Base-by-base conservation (phyloP, 495 filamentous ascomycete genomes). In the Friedmanniomyces endolithicus region DNA sequence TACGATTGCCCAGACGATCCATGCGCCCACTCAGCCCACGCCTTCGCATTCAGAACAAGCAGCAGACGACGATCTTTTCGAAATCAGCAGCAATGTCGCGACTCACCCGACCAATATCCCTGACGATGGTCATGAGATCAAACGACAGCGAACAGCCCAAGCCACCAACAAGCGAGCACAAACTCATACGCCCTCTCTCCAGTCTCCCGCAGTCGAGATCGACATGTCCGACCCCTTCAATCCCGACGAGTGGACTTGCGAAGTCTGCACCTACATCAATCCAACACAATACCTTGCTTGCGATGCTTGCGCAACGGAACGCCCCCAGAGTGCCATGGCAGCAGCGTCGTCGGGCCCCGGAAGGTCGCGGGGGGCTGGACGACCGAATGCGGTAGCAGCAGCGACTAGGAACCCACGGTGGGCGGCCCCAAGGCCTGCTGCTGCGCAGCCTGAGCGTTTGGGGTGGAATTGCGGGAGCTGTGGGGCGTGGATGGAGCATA, bases 241-340 rank as follows among this genome's bases (percentile, higher is more conserved):
- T 37, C 59, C 56, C 24, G 68, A 67, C 24, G 71, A 75, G 34
- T 96, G 90, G 90, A 73, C 75, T 11, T 97, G 90, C 59, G 72
- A 73, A 20, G 74, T 80, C 31, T 95, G 90, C 64, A 97, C 90
- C 0, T 75, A 92, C n/a, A 78, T 82, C 48, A 97, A 97, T 62
- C 81, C 85, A 2, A 57, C 75, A 25, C 76, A 68, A 22, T 87
- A 74, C 58, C 73, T 86, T 11, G 77, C 74, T 60, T 96, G 90
- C 65, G 88, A 90, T 61, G 88, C 80, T 1, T 96, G 90, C 64
- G 81, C 75, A 6, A 70, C 73, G 1, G 82, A 87, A 63, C 75
- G 85, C 41, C 75, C 81, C 0, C 72, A 70, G 9, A 68, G 59
- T 22, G 55, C 62, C n/a, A 59, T 56, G 22, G 6, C 16, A 40